Conservation (phyloP, 805 yeast genomes). For the Nakazawaea laoshanensis region DNA sequence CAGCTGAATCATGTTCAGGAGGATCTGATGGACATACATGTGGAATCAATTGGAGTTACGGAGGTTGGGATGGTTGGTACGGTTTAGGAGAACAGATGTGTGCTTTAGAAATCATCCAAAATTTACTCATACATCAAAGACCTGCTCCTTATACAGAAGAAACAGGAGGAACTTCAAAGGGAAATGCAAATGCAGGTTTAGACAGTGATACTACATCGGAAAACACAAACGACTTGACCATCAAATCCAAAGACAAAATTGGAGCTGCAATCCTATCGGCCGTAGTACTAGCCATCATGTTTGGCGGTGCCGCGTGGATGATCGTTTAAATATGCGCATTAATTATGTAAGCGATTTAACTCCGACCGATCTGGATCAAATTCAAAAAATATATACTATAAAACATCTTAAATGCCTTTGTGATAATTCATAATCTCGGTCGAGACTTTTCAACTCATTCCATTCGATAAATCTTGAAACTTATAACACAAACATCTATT, state of each 20-base stretch:
- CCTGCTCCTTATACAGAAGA: constrained; percentile 24
- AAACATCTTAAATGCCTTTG: no score
- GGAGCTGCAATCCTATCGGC: constrained; percentile 94
- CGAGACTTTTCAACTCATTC: no score
- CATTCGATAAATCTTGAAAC: no score
- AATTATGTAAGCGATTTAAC: background rate
- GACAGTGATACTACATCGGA: constrained; percentile 41
- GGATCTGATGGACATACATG: constrained; percentile 35
- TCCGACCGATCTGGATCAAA: no score
- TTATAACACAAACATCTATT: no score
- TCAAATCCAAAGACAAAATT: constrained; percentile 61
- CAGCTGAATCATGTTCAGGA: constrained; percentile 35
- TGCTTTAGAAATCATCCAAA: constrained; percentile 28
- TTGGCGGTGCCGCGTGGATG: constrained; percentile 81
- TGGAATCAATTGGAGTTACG: constrained; percentile 30
- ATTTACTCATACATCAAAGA: constrained; percentile 18
- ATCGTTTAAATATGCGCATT: constrained; percentile 1
- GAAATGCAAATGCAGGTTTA: constrained; percentile 29
- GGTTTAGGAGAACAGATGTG: constrained; percentile 40
- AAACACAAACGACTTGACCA: constrained; percentile 30
- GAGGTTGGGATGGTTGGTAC: constrained; percentile 27
- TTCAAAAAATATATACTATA: no score
- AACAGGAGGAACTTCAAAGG: constrained; percentile 8
- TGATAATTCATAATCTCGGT: no score
- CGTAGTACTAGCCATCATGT: constrained; percentile 47